Conservation (phyloP, 768 basidiomycete species). For the Candolleomyces efflorescens region DNA sequence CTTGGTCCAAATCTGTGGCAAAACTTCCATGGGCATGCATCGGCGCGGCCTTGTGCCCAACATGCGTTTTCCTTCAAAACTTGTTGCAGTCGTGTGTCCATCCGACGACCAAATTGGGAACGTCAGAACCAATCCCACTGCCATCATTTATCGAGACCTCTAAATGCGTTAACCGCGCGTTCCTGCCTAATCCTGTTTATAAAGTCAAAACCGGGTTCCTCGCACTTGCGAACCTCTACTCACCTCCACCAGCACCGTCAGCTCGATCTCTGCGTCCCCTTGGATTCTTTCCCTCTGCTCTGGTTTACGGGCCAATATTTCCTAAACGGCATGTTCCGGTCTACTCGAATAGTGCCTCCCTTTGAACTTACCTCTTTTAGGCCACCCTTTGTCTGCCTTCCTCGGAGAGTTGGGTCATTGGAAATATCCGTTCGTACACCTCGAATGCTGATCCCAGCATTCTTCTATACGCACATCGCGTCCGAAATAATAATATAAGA, state of each 20-base stretch:
- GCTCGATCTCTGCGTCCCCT: constrained; percentile 8
- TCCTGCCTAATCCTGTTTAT: constrained; percentile 24
- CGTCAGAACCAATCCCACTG: constrained; percentile 21
- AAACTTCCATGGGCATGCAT: constrained; percentile 5
- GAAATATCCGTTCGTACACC: constrained; percentile 33
- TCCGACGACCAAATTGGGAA: constrained; percentile 18
- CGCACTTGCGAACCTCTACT: constrained; percentile 4
- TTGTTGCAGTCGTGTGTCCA: constrained; percentile 22
- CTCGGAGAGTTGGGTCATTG: constrained; percentile 28
- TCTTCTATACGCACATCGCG: constrained; percentile 33
- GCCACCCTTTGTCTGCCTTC: constrained; percentile 41
- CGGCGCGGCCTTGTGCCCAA: constrained; percentile 19
- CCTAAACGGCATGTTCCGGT: constrained; percentile 44
- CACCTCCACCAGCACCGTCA: constrained; percentile 5
- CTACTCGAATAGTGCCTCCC: constrained; percentile 28
- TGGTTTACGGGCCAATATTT: constrained; percentile 21
- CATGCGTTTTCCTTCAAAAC: constrained; percentile 16
- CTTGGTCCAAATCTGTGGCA: background rate
- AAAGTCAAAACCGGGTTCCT: constrained; percentile 8
- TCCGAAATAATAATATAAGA: constrained; percentile 41
- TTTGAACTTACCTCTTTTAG: constrained; percentile 52
- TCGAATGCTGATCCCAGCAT: constrained; percentile 32
- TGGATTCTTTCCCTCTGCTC: constrained; percentile 17
- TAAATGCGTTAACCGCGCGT: constrained; percentile 23
- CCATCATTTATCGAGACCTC: constrained; percentile 25